A percentile compares a stretch with the other conserved stretches of the same genome.
phyloP scores from a whole-genome alignment of 2,329 filamentous ascomycete species.

The Scedosporium boydii region DNA sequence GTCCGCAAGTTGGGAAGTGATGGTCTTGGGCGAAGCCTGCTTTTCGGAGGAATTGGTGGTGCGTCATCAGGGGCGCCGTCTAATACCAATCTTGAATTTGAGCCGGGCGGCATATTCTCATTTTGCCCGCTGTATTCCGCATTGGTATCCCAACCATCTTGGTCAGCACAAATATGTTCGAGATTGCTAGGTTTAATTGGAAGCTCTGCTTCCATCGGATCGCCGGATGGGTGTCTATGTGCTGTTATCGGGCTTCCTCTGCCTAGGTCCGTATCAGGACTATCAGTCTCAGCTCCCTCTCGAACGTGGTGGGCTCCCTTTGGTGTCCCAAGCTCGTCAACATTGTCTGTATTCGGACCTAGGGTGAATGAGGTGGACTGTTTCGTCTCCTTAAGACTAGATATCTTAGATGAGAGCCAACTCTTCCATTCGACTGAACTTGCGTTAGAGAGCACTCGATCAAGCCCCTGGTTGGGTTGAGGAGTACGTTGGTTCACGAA shows the following conservation, averaged over 20 bases:
- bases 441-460: slow-evolving; percentile 28
- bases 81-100: neutral
- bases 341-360: slow-evolving; percentile 3
- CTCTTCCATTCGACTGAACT: slow-evolving; percentile 47
- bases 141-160: too few relatives aligned
- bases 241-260: neutral
- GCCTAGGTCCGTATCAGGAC: slow-evolving; percentile 11
- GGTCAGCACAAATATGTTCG: too few relatives aligned
- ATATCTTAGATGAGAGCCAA: slow-evolving; percentile 42
- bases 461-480: slow-evolving; percentile 16
- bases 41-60: slow-evolving; percentile 9
- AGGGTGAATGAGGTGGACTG: slow-evolving; percentile 8
- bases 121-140: slow-evolving; percentile 1
- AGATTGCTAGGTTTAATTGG: too few relatives aligned
- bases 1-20: slow-evolving; percentile 14
- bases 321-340: slow-evolving; percentile 1
- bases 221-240: too few relatives aligned
- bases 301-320: slow-evolving; percentile 31
- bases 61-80: neutral
- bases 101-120: neutral
- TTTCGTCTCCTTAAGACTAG: slow-evolving; percentile 29
- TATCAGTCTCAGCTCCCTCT: slow-evolving; percentile 40
- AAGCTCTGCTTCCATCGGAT: too few relatives aligned
- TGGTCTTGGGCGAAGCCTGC: slow-evolving; percentile 15
- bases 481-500: slow-evolving; percentile 7